A percentile compares a stretch with the other conserved stretches of the same genome.
phyloP scores from a whole-genome alignment of 2,329 filamentous ascomycete species.

The Colletotrichum chrysophilum region DNA sequence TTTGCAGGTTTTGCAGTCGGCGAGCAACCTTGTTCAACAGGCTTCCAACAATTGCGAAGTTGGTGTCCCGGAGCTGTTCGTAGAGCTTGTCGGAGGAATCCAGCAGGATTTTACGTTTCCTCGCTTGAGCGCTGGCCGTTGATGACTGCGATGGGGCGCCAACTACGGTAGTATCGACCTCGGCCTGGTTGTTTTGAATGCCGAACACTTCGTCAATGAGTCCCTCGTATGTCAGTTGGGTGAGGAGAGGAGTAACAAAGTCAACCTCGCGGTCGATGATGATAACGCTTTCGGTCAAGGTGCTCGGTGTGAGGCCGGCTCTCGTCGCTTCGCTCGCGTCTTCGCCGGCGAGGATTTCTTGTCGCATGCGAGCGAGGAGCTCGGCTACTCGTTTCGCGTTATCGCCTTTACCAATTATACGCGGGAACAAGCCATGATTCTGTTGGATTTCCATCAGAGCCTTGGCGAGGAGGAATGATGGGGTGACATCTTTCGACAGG shows the following conservation, averaged over 20 bases:
- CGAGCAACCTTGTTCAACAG: constrained; percentile 90
- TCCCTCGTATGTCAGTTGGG: constrained; percentile 95
- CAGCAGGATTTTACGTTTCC: constrained; percentile 86
- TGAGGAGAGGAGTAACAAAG: constrained; percentile 88
- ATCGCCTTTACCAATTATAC: constrained; percentile 94
- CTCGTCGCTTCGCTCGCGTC: constrained; percentile 63
- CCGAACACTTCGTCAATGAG: constrained; percentile 92
- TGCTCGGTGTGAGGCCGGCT: constrained; percentile 81
- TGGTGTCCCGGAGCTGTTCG: constrained; percentile 84
- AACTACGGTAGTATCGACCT: constrained; percentile 89
- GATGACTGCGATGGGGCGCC: constrained; percentile 72
- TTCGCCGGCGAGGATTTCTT: constrained; percentile 83
- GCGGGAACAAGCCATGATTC: constrained; percentile 89
- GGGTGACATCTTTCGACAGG: constrained; percentile 86
- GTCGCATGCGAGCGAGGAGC: constrained; percentile 86
- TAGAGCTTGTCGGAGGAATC: constrained; percentile 92
- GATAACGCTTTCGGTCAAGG: constrained; percentile 86
- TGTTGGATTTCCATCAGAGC: constrained; percentile 95
- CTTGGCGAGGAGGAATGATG: constrained; percentile 86
- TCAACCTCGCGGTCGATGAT: constrained; percentile 96
- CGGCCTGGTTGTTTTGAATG: constrained; percentile 90
- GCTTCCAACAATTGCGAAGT: constrained; percentile 92
- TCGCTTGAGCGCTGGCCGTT: constrained; percentile 58
- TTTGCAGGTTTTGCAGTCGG: constrained; percentile 80
- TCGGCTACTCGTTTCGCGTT: constrained; percentile 90